Conservation (phyloP, 768 basidiomycete genomes). For the Naganishia vishniacii region DNA sequence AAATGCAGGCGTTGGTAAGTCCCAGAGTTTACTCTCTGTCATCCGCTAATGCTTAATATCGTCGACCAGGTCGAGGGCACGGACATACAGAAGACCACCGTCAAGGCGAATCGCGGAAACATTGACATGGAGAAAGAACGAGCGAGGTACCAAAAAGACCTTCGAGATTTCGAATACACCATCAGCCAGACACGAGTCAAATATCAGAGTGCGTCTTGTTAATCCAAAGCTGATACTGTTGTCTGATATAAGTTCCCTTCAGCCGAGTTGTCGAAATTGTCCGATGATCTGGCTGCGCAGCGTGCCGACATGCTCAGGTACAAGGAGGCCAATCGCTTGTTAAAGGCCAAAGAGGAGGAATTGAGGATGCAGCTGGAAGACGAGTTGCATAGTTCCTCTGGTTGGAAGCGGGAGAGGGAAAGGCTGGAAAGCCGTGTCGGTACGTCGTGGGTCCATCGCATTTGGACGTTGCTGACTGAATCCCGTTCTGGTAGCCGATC, state of each 20-base stretch:
- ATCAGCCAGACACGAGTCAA: slow-evolving; percentile 77
- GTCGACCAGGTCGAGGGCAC: slow-evolving; percentile 11
- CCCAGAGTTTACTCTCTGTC: too few species aligned
- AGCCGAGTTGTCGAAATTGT: slow-evolving; percentile 74
- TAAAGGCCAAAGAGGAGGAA: slow-evolving; percentile 30
- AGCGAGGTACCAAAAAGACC: slow-evolving; percentile 70
- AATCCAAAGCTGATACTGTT: slow-evolving; percentile 7
- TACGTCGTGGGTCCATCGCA: not conserved
- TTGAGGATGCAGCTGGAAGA: slow-evolving; percentile 42
- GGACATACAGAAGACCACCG: slow-evolving; percentile 12
- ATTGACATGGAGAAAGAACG: slow-evolving; percentile 74
- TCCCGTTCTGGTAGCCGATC: slow-evolving; percentile 7
- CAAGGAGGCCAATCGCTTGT: slow-evolving; percentile 22
- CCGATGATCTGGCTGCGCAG: slow-evolving; percentile 58
- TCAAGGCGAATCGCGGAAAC: slow-evolving; percentile 54
- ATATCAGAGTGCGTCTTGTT: slow-evolving; percentile 62
- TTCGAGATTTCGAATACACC: slow-evolving; percentile 71
- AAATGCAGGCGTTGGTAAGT: slow-evolving; percentile 19
- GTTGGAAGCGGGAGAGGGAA: slow-evolving; percentile 24
- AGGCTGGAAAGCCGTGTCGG: slow-evolving; percentile 24
- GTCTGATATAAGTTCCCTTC: slow-evolving; percentile 17
- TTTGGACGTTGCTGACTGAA: not conserved
- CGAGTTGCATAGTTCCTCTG: slow-evolving; percentile 30
- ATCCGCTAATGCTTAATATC: too few species aligned
- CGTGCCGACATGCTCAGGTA: slow-evolving; percentile 22